phyloP scores from a whole-genome alignment of 139 green algal species.

The Trebouxia sp. region DNA sequence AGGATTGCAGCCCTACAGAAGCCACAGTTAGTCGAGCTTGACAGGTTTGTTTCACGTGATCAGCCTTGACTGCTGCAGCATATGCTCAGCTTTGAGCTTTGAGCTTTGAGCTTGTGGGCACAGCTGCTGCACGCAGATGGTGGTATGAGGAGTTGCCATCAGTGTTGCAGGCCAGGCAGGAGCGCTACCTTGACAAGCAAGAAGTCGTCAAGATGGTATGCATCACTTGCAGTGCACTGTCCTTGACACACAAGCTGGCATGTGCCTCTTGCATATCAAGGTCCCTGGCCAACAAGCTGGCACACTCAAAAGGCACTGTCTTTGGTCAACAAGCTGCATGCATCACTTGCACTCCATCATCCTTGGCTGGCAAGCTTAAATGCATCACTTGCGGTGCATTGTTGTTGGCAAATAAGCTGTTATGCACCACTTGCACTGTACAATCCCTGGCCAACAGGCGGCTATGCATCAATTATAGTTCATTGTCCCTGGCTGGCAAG shows the following conservation, averaged over 20 bases:
- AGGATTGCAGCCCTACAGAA: background rate
- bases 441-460: too few species aligned
- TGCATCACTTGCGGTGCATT: too few species aligned
- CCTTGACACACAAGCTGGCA: too few species aligned
- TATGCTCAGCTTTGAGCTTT: too few species aligned
- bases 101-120: background rate
- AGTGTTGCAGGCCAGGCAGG: background rate
- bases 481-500: too few species aligned
- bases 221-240: background rate
- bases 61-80: too few species aligned
- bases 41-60: background rate
- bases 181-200: background rate
- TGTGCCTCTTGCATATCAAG: background rate
- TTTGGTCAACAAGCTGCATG: background rate
- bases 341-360: too few species aligned
- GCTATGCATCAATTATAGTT: too few species aligned
- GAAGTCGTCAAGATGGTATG: conserved; percentile 43
- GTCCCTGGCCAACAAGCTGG: background rate
- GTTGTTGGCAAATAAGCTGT: too few species aligned
- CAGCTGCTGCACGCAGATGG: conserved; percentile 35
- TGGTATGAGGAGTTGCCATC: conserved; percentile 38
- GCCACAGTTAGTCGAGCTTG: background rate
- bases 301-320: background rate
- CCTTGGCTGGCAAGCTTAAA: too few species aligned
- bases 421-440: too few species aligned